Evolutionary conservation across 768 basidiomycete species (phyloP), one percentile per base, ranked within the genome.

Genomic region (Naganishia randhawae): DNA sequence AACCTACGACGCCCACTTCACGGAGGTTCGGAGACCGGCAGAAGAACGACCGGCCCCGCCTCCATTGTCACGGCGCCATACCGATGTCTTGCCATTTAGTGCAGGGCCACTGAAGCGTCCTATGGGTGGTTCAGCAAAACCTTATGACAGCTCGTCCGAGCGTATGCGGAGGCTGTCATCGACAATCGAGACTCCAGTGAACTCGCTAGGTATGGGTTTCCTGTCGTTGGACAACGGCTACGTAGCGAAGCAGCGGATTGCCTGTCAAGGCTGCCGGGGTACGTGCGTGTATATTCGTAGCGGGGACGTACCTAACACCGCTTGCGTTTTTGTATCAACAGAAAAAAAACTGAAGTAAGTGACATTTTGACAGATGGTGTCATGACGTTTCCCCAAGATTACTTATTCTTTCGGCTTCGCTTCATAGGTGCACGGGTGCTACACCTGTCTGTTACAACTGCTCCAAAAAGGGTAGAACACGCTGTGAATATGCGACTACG

Each of bases 271-370:
- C 37, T 61, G 57, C 37, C 35, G 57, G 27, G 57, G 57, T 61
- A 35, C 2, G 57, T 41, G 22, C 37, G 5, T 61, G 35, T 11
- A 9, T 22, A 10, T 1, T 14, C 39, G 39, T 22, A 42, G 11
- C 57, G 8, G 7, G 19, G 11, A 22, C 29, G 11, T 25, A 35
- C 25, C 37, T 25, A 48, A n/a, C 1, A 7, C n/a, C 8, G 16
- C n/a, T 48, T n/a, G 4, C 37, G 37, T 31, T 25, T 31, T 53
- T 31, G 19, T n/a, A 9, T 22, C 31, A 42, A 61, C 37, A 61
- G 57, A 61, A 25, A 61, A 61, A 25, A 61, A 61, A 29, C 57
- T 61, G n/a, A 61, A 61, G 57, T 61, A 61, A 27, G 57, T 41
- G 13, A 25, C 57, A 11, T 2, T 11, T 29, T 3, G 2, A 17